These are phyloP conservation scores for Saturnispora quitensis DNA, from an alignment of 805 yeast genomes.

Conservation along the genomic window DNA sequence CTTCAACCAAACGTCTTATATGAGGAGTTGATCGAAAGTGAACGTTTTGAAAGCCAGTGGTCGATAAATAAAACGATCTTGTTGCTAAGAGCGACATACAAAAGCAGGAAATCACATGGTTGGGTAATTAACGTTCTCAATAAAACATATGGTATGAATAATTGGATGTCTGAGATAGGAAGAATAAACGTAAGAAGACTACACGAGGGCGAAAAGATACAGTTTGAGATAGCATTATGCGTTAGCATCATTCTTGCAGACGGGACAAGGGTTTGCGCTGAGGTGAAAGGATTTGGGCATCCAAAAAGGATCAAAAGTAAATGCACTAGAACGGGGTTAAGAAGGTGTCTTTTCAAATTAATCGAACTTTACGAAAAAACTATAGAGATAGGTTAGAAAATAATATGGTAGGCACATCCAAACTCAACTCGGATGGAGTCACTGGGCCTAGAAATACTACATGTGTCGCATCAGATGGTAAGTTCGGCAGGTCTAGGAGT, in stretches of 20 bases:
- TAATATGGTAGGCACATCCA: not conserved
- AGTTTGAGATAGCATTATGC: not conserved
- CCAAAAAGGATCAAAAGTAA: not conserved
- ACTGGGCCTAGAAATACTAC: constrained; percentile 1
- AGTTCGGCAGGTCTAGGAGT: not conserved
- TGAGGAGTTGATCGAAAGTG: constrained; percentile 20
- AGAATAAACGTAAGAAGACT: not conserved
- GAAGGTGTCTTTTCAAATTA: constrained; percentile 2
- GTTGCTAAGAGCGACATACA: constrained; percentile 9
- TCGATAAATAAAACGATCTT: constrained; percentile 16
- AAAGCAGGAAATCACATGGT: not conserved
- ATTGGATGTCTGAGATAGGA: constrained; percentile 32
- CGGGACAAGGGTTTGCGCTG: not conserved
- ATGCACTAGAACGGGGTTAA: not conserved
- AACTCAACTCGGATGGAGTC: not conserved
- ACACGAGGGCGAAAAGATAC: not conserved
- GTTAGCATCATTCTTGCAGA: constrained; percentile 2
- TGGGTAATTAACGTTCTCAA: constrained; percentile 21
- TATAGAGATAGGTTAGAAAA: not conserved
- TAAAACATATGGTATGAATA: constrained; percentile 40
- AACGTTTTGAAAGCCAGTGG: constrained; percentile 23
- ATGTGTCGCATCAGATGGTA: not conserved
- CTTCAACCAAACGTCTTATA: constrained; percentile 7
- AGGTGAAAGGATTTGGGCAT: not conserved
- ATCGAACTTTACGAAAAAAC: constrained; percentile 4